Conservation (phyloP, 306 rosid species). For the Prinsepia uniflora region DNA sequence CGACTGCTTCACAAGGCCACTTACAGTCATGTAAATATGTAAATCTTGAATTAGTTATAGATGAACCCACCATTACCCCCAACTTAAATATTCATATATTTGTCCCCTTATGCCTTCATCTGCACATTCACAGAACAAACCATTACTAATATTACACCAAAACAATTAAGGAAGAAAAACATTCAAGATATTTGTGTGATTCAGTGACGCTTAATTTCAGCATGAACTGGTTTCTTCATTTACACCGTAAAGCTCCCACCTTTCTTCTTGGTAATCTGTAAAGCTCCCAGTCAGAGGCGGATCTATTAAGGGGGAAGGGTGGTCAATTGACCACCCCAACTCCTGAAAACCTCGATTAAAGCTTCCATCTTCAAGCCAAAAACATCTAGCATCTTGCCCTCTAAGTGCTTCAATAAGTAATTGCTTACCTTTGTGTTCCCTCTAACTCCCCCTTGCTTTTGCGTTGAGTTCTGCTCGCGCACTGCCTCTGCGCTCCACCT, state of each 20-base stretch:
- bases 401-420: too few relatives aligned
- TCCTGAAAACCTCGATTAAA: too few relatives aligned
- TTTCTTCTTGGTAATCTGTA: neutral
- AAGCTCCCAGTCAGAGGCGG: neutral
- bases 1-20: slow-evolving; percentile 49
- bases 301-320: too few relatives aligned
- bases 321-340: too few relatives aligned
- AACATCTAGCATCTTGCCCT: too few relatives aligned
- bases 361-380: too few relatives aligned
- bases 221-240: neutral
- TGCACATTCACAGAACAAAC: slow-evolving; percentile 17
- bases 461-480: too few relatives aligned
- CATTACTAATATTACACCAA: neutral
- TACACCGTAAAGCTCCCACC: neutral
- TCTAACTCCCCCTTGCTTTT: too few relatives aligned
- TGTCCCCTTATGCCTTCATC: slow-evolving; percentile 21
- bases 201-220: neutral
- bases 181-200: neutral
- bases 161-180: neutral
- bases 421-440: too few relatives aligned
- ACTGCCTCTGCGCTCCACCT: too few relatives aligned
- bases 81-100: slow-evolving; percentile 14
- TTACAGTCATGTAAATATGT: slow-evolving; percentile 53
- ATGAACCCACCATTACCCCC: slow-evolving; percentile 49
- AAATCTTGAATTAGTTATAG: slow-evolving; percentile 48